Evolutionary conservation across 768 basidiomycete species (phyloP).

Genomic region (Suillus paluster): DNA sequence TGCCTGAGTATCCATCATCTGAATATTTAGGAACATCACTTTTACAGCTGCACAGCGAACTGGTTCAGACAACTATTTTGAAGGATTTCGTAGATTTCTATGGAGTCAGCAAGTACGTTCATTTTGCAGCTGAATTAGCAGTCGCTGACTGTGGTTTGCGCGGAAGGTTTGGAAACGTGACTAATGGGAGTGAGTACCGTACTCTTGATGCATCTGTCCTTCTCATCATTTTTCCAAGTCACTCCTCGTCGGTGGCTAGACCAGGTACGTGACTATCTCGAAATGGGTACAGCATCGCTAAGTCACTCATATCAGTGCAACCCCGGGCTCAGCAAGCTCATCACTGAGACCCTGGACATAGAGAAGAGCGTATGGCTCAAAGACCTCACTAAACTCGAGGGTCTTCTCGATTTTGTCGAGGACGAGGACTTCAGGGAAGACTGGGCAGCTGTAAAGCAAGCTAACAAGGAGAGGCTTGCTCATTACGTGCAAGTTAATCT

Average conservation of each 20-base stretch:
- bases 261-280: constrained; percentile 46
- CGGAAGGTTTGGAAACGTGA: constrained; percentile 80
- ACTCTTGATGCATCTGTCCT: neutral
- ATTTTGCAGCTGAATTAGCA: neutral
- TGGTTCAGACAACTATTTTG: constrained; percentile 81
- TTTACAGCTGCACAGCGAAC: constrained; percentile 78
- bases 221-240: constrained; percentile 44
- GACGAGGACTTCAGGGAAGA: constrained; percentile 75
- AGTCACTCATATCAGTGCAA: constrained; percentile 65
- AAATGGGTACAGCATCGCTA: neutral
- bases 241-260: constrained; percentile 95
- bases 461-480: constrained; percentile 90
- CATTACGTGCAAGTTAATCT: constrained; percentile 72
- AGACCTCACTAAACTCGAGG: constrained; percentile 77
- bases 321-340: constrained; percentile 82
- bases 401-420: constrained; percentile 72
- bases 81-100: constrained; percentile 95
- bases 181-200: constrained; percentile 82
- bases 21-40: neutral
- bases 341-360: constrained; percentile 78
- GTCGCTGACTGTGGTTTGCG: constrained; percentile 19
- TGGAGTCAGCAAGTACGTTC: constrained; percentile 73
- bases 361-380: constrained; percentile 85
- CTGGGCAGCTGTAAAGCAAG: constrained; percentile 86
- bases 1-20: neutral